Conservation (phyloP, 352 stramenopile species). For the Phytopythium oedochilum region DNA sequence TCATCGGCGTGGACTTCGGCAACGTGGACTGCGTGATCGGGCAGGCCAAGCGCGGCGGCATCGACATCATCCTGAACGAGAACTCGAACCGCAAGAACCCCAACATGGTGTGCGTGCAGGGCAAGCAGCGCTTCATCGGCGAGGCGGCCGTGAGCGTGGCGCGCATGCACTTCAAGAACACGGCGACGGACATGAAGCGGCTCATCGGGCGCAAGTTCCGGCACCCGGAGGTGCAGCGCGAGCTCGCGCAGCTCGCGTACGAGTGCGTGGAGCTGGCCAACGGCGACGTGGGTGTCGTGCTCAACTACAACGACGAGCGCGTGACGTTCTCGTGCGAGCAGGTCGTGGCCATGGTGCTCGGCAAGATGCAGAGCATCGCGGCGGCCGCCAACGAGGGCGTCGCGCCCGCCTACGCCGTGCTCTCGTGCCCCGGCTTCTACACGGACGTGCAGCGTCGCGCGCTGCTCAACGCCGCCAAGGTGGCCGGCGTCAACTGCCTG, state of each 20-base stretch:
- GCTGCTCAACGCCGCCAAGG: slow-evolving; percentile 91
- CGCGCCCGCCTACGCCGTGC: slow-evolving; percentile 87
- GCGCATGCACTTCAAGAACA: slow-evolving; percentile 98
- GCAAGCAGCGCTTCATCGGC: slow-evolving; percentile 93
- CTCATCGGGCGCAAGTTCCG: slow-evolving; percentile 96
- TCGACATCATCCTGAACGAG: slow-evolving; percentile 99
- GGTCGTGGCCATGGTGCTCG: slow-evolving; percentile 96
- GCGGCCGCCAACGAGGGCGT: slow-evolving; percentile 90
- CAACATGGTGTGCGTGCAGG: slow-evolving; percentile 84
- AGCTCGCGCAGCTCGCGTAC: slow-evolving; percentile 93
- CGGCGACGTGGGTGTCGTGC: slow-evolving; percentile 87
- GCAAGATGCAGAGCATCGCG: slow-evolving; percentile 95
- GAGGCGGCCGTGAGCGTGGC: slow-evolving; percentile 88
- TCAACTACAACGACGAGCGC: slow-evolving; percentile 90
- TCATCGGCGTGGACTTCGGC: slow-evolving; percentile 97
- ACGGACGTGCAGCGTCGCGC: slow-evolving; percentile 96
- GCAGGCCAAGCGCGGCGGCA: slow-evolving; percentile 94
- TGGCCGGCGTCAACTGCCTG: slow-evolving; percentile 95
- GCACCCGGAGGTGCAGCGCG: slow-evolving; percentile 93
- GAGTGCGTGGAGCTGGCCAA: slow-evolving; percentile 86
- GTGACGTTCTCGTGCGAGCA: slow-evolving; percentile 94
- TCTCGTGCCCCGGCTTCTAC: slow-evolving; percentile 97
- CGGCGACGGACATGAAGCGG: slow-evolving; percentile 95
- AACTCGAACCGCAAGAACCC: slow-evolving; percentile 98
- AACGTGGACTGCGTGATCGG: slow-evolving; percentile 96